Evolutionary conservation across 805 yeast genomes (phyloP), one percentile per base, ranked within the genome.

Genomic region (Komagataella phaffii): DNA sequence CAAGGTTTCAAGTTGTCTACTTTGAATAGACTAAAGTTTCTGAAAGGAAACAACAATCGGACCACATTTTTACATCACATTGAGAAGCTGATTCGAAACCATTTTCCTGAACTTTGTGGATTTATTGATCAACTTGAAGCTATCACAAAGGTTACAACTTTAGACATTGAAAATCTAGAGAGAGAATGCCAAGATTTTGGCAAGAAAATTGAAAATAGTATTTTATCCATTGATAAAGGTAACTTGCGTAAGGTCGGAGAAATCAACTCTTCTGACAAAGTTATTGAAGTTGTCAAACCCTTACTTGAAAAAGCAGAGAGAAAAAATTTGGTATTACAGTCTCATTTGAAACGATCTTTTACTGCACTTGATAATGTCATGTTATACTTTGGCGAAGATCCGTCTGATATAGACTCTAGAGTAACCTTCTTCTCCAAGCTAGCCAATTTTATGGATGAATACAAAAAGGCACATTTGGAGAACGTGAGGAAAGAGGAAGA

Each of bases 1-100:
- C 71, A 72, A 40, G 95, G 95, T 18, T 84, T 85, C 64, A 82
- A 77, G 58, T 68, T 85, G 53, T 75, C 81, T 47, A 82, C 91
- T 0, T 70, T 85, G 53, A 86, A 77, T 57, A 73, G 88, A 61
- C 70, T 85, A 55, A 77, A 80, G 43, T 85, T 84, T 62, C 77
- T 85, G 70, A 85, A 85, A 67, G 85, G 82, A 61, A 79, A 74
- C 49, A 80, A 79, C 55, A 84, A 82, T 59, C 78, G 81, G 56
- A 75, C 79, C 70, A 82, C 90, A 0, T 79, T 85, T 57, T 69
- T 85, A 58, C 91, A 85, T 60, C 85, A 83, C 57, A 81, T 85
- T 53, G 95, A 85, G 59, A 80, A 76, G 58, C 71, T 82, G 17
- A 67, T 84, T n/a, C 66, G 95, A 53, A 64, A 68, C 1, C 79